phyloP scores from a whole-genome alignment of 2,329 filamentous ascomycete genomes.

The Fusarium annulatum region DNA sequence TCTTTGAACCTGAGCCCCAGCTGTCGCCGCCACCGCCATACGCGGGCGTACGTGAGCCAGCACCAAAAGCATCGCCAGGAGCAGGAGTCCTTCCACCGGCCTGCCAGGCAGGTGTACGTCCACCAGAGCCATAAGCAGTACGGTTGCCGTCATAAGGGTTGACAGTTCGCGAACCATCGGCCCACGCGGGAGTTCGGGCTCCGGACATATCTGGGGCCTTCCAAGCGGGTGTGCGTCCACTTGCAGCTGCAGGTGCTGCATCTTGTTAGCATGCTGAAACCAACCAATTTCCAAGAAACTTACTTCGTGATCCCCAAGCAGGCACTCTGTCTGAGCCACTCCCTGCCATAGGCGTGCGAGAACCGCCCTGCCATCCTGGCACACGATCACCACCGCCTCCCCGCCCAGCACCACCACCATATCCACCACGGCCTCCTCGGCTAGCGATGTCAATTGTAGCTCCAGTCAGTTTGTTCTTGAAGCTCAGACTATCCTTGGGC shows the following conservation, averaged over 20 bases:
- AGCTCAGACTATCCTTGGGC: constrained; percentile 81
- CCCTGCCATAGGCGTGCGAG: constrained; percentile 75
- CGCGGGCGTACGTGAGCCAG: constrained; percentile 75
- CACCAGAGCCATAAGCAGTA: constrained; percentile 80
- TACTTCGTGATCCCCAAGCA: constrained; percentile 78
- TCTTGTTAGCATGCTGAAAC: constrained; percentile 39
- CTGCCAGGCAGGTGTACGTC: constrained; percentile 81
- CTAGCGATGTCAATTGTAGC: constrained; percentile 78
- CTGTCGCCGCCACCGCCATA: constrained; percentile 67
- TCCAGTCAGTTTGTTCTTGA: constrained; percentile 87
- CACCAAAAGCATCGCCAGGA: constrained; percentile 68
- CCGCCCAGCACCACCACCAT: constrained; percentile 56
- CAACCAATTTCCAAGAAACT: constrained; percentile 50
- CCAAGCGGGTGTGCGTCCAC: constrained; percentile 73
- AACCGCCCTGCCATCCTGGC: constrained; percentile 70
- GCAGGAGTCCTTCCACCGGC: constrained; percentile 80
- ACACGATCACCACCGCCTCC: constrained; percentile 60
- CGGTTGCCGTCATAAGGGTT: constrained; percentile 79
- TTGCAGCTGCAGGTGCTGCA: constrained; percentile 63
- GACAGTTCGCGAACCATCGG: constrained; percentile 73
- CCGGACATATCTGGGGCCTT: constrained; percentile 64
- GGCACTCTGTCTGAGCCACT: constrained; percentile 76
- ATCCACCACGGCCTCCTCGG: constrained; percentile 59
- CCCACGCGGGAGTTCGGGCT: constrained; percentile 77
- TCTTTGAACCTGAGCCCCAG: constrained; percentile 78